Evolutionary conservation across 371 early-diverging fungal species (phyloP), one percentile per base, ranked within the genome.

Genomic region (Globomyces sp.): DNA sequence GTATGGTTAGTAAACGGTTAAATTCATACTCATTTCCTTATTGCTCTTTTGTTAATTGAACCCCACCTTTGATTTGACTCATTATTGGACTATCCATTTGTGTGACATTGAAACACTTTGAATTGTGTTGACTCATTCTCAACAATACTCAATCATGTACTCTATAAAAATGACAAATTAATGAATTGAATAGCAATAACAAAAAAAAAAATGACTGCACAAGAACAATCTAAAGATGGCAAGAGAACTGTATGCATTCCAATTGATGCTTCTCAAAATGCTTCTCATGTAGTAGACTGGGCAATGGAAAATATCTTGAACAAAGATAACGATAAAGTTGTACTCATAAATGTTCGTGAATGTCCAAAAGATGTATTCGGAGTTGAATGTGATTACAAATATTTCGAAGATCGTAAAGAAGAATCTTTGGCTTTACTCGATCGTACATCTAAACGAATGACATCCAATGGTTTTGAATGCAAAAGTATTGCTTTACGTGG

Each of bases 401-500:
- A 55, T 39, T 13, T 52, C 42, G 63, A 63, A 52, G 51, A 63
- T 13, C 40, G 39, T 8, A 24, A 48, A 37, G 49, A 43, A 37
- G 49, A 63, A 9, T 39, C 49, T 24, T 24, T 24, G 5, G 46
- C 63, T 49, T 41, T 39, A n/a, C 39, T 40, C 9, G 13, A 48
- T 39, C 45, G 46, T 6, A 41, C n/a, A 43, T 4, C 10, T 0
- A 13, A 34, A 2, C 39, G 49, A 0, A 6, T 36, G 63, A 13
- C 45, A 37, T 40, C 49, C 42, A 50, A 48, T 40, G 52, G 45
- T 52, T n/a, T 63, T 39, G 49, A 63, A 48, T 46, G 46, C n/a
- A 48, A 43, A 41, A 49, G 49, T 1, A 37, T 52, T 24, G 39
- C 37, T 39, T 36, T 63, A 36, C 46, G 34, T 41, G 63, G 63